A percentile compares a stretch with the other conserved stretches of the same genome.
These are phyloP conservation scores for Berkeleyomyces rouxiae DNA, from an alignment of 2,329 filamentous ascomycete genomes.

Conservation along the genomic window DNA sequence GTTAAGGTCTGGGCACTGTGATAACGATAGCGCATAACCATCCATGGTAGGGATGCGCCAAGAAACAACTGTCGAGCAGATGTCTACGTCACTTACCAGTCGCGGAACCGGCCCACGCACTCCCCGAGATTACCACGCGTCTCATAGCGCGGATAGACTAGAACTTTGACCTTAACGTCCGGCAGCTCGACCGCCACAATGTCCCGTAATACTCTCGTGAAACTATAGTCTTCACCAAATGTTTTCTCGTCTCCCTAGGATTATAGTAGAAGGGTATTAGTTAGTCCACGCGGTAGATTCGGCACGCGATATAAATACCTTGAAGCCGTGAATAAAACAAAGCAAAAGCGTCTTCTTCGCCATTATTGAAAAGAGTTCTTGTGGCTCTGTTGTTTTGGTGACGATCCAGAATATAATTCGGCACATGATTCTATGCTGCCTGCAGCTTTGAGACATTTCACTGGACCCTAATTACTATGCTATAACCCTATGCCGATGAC, in stretches of 20 bases:
- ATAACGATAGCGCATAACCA: not conserved
- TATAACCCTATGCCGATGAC: not conserved
- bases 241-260: constrained; percentile 57
- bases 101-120: constrained; percentile 55
- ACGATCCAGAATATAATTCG: not conserved
- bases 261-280: not conserved
- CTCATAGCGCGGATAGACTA: constrained; percentile 69
- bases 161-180: constrained; percentile 46
- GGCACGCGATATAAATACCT: constrained; percentile 29
- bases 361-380: not conserved
- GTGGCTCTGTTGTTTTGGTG: not conserved
- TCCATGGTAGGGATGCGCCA: not conserved
- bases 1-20: not conserved
- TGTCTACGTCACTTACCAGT: constrained; percentile 39
- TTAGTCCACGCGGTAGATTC: constrained; percentile 2
- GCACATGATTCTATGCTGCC: not conserved
- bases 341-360: constrained; percentile 68
- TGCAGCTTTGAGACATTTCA: not conserved
- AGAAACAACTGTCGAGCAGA: not conserved
- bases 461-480: not conserved
- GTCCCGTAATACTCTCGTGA: constrained; percentile 54
- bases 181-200: constrained; percentile 50
- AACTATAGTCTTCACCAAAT: constrained; percentile 48
- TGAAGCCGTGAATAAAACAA: constrained; percentile 81
- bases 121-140: constrained; percentile 61